Evolutionary conservation across 2,329 filamentous ascomycete species (phyloP).

Genomic region (Fusarium graminum): DNA sequence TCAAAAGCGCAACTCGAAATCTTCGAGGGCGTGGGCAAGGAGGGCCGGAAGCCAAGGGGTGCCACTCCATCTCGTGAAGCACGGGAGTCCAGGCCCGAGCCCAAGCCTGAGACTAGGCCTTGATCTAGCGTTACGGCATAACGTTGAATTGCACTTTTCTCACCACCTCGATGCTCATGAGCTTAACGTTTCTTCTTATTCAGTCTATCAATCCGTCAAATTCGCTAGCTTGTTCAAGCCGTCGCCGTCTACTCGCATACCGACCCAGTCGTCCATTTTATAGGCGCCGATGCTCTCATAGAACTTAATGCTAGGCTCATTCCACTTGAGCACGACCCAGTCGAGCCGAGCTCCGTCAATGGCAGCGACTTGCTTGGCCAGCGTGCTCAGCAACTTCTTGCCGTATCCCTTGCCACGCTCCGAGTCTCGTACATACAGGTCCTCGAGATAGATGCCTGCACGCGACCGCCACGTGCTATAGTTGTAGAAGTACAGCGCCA

Average conservation of each 20-base stretch:
- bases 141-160: constrained; percentile 1
- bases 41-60: constrained; percentile 38
- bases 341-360: constrained; percentile 83
- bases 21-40: constrained; percentile 62
- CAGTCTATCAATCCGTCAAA: constrained; percentile 51
- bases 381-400: constrained; percentile 76
- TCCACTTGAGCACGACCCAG: constrained; percentile 95
- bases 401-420: constrained; percentile 85
- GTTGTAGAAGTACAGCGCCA: constrained; percentile 95
- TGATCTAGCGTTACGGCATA: neutral
- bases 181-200: constrained; percentile 10
- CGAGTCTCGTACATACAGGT: constrained; percentile 82
- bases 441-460: constrained; percentile 92
- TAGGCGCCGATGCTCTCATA: constrained; percentile 79
- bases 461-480: constrained; percentile 93
- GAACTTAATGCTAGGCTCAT: constrained; percentile 88
- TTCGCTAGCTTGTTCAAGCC: constrained; percentile 71
- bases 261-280: constrained; percentile 78
- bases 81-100: constrained; percentile 29
- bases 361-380: constrained; percentile 83
- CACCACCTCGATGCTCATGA: neutral
- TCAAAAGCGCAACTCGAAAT: constrained; percentile 56
- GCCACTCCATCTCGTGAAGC: neutral
- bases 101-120: constrained; percentile 30
- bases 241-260: constrained; percentile 79